Evolutionary conservation across 345 rosid species (phyloP), one percentile per base, ranked within the genome.

Genomic region (Anacardium occidentale): DNA sequence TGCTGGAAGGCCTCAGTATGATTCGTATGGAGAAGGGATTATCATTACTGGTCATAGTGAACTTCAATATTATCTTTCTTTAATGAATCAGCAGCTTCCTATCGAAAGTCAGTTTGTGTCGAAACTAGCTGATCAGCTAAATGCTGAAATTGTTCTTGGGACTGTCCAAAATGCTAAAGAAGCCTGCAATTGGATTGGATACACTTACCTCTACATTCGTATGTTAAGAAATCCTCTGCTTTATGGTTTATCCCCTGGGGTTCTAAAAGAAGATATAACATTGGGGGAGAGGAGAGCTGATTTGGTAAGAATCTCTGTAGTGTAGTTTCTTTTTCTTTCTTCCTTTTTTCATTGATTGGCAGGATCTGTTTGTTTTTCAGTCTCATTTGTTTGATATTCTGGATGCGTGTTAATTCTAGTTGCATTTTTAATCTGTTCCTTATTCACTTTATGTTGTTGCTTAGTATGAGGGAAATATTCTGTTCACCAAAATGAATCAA

Each of bases 111-210:
- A 94, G 84, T 90, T 92, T 60, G 74, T 90, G 17, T 90, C 98
- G 71, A 94, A 86, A 73, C 84, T 94, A 73, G 97, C 98, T 34
- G 99, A 94, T 87, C 98, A 92, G 80, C 85, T 94, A 84, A 94
- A 94, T 87, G 99, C 99, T 6, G 98, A 94, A 84, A 88, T 94
- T 72, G 98, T 94, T 71, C 98, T 94, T 74, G 98, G 99, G 50
- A 90, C 97, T 4, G 94, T 94, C 74, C 97, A 89, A 68, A 90
- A 92, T 79, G 98, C 97, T 54, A 88, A 84, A 78, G 98, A 94
- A 83, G 98, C 98, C 72, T 90, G 97, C 83, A 84, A 88, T 77
- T 94, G 98, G 98, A 87, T 94, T 76, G 94, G 91, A 29, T 92
- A 94, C 72, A 92, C 99, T 6, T 94, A 92, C 73, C 74, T 92